Evolutionary conservation across 176 grass and related monocot species (phyloP).

Genomic region (Oryza glaberrima): DNA sequence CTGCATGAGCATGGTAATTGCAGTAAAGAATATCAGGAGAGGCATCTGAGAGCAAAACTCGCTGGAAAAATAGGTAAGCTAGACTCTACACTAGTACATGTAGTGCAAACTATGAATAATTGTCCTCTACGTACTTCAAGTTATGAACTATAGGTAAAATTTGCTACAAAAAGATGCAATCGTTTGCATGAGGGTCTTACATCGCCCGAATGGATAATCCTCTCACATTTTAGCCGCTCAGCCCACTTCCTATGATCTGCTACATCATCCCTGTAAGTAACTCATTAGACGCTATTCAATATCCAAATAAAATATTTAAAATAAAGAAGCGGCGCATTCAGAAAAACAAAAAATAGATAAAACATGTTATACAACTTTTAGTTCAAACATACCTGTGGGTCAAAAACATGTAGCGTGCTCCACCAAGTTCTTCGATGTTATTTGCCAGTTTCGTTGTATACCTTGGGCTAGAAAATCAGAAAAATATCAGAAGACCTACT

Average conservation of each 20-base stretch:
- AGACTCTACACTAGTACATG: neutral
- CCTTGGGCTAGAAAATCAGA: conserved; percentile 59
- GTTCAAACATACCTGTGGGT: conserved; percentile 72
- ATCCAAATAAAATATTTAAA: neutral
- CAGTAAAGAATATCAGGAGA: neutral
- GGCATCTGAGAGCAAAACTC: conserved; percentile 7
- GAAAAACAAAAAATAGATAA: conserved; percentile 19
- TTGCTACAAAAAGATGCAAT: conserved; percentile 3
- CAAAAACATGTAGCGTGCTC: conserved; percentile 80
- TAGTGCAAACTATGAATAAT: neutral
- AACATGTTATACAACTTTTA: neutral
- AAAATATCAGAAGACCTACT: neutral
- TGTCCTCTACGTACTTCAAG: neutral
- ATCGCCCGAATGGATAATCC: conserved; percentile 78
- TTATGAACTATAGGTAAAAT: neutral
- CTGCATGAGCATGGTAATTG: conserved; percentile 41
- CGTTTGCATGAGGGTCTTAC: conserved; percentile 47
- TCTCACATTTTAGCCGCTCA: conserved; percentile 61
- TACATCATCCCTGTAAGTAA: conserved; percentile 73
- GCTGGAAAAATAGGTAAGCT: neutral
- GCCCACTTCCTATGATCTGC: conserved; percentile 88
- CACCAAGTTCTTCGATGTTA: conserved; percentile 72
- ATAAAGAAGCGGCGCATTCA: neutral
- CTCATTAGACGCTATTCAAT: conserved; percentile 5
- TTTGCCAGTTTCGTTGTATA: conserved; percentile 57